Evolutionary conservation across 2,329 filamentous ascomycete species (phyloP).

Genomic region (Podosphaera fusca): DNA sequence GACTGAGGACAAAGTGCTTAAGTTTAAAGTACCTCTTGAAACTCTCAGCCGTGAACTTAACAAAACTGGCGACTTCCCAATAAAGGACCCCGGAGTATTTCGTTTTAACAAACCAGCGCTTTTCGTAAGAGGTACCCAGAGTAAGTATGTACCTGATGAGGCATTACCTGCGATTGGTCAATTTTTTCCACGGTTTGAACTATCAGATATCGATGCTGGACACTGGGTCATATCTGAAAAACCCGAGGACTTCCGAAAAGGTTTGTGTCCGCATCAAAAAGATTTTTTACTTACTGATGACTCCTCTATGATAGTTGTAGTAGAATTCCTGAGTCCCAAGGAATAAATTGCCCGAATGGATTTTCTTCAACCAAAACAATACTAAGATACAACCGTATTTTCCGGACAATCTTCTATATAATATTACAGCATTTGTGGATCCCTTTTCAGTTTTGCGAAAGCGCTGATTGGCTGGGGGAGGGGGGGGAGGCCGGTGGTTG

Average conservation of each 20-base stretch:
- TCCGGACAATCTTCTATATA: too few relatives aligned
- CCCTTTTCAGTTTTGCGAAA: too few relatives aligned
- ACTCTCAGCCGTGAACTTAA: slow-evolving; percentile 44
- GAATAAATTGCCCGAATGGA: slow-evolving; percentile 18
- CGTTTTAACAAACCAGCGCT: slow-evolving; percentile 58
- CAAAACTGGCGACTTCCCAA: slow-evolving; percentile 68
- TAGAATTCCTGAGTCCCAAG: slow-evolving; percentile 33
- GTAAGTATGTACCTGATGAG: slow-evolving; percentile 63
- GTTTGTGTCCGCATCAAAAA: slow-evolving; percentile 22
- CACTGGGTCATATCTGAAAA: slow-evolving; percentile 87
- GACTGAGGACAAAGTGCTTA: slow-evolving; percentile 27
- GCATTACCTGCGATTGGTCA: slow-evolving; percentile 53
- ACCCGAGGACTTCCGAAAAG: slow-evolving; percentile 52
- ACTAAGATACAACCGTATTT: too few relatives aligned
- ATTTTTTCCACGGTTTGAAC: slow-evolving; percentile 58
- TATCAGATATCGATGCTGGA: slow-evolving; percentile 54
- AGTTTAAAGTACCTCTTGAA: slow-evolving; percentile 59
- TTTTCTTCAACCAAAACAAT: too few relatives aligned
- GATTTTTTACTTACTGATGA: slow-evolving; percentile 2
- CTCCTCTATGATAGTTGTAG: slow-evolving; percentile 25
- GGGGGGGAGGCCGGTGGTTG: too few relatives aligned
- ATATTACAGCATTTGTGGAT: too few relatives aligned
- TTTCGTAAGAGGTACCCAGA: slow-evolving; percentile 57
- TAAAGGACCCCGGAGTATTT: slow-evolving; percentile 41
- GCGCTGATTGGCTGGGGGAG: too few relatives aligned